phyloP scores from a whole-genome alignment of 169 alveolate genomes.

The Plasmodium cynomolgi region DNA sequence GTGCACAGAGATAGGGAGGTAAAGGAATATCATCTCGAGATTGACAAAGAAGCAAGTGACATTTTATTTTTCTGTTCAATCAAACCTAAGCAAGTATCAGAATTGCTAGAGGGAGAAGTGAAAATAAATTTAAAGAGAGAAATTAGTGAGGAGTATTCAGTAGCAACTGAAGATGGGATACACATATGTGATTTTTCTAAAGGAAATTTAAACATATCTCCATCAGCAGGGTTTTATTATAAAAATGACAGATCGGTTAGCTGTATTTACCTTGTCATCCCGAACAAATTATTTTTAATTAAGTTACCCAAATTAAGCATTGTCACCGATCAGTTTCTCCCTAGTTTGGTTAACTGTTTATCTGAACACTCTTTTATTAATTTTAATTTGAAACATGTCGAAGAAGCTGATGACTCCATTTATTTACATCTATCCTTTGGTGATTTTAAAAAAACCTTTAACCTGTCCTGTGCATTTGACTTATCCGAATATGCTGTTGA shows the following conservation, averaged over 20 bases:
- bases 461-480: conserved; percentile 29
- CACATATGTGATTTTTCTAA: conserved; percentile 53
- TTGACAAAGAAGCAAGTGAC: conserved; percentile 59
- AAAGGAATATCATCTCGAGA: conserved; percentile 10
- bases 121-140: conserved; percentile 47
- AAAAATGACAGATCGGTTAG: conserved; percentile 47
- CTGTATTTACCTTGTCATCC: conserved; percentile 37
- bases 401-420: conserved; percentile 36
- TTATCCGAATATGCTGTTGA: conserved; percentile 25
- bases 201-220: conserved; percentile 42
- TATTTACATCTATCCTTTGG: conserved; percentile 30
- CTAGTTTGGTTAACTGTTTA: conserved; percentile 54
- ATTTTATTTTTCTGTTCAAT: conserved; percentile 42
- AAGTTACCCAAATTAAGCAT: conserved; percentile 53
- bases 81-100: conserved; percentile 45
- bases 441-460: conserved; percentile 20
- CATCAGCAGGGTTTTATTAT: conserved; percentile 41
- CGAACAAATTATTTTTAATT: conserved; percentile 42
- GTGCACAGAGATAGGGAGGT: conserved; percentile 12
- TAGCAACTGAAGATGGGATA: not conserved
- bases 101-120: conserved; percentile 63
- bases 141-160: conserved; percentile 41
- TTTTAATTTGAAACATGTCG: conserved; percentile 33
- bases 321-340: conserved; percentile 27
- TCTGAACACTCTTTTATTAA: conserved; percentile 40